These are phyloP conservation scores for Macrophomina tecta DNA, from an alignment of 2,329 filamentous ascomycete genomes.

Conservation along the genomic window DNA sequence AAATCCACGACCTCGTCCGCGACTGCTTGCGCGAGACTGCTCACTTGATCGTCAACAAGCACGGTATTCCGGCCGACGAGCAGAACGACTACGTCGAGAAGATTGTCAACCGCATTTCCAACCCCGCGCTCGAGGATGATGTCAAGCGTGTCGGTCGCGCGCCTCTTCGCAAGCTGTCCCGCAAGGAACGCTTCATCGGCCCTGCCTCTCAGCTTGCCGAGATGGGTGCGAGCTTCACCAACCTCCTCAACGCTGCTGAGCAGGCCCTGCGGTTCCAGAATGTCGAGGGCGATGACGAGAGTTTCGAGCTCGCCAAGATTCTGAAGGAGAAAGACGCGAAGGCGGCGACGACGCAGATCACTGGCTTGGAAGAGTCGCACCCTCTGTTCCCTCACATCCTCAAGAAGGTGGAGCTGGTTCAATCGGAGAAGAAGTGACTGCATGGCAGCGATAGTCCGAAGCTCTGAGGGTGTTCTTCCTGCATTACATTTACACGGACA, in stretches of 20 bases:
- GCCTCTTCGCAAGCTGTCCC: slow-evolving; percentile 88
- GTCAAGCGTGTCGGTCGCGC: slow-evolving; percentile 96
- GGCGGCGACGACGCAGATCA: slow-evolving; percentile 79
- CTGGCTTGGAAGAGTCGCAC: slow-evolving; percentile 77
- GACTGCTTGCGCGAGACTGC: slow-evolving; percentile 86
- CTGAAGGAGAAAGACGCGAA: slow-evolving; percentile 76
- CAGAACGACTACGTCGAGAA: slow-evolving; percentile 88
- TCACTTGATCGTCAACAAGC: slow-evolving; percentile 83
- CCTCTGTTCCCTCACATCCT: slow-evolving; percentile 79
- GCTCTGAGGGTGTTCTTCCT: slow-evolving; percentile 1
- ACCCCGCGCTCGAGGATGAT: slow-evolving; percentile 88
- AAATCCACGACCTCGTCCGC: slow-evolving; percentile 80
- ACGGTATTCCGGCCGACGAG: slow-evolving; percentile 74
- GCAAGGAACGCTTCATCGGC: slow-evolving; percentile 95
- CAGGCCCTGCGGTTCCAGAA: slow-evolving; percentile 96
- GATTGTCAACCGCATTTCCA: slow-evolving; percentile 91
- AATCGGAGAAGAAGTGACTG: slow-evolving; percentile 53
- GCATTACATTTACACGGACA: slow-evolving; percentile 16
- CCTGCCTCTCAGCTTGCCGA: slow-evolving; percentile 90
- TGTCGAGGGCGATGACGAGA: slow-evolving; percentile 90
- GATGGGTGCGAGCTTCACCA: slow-evolving; percentile 72
- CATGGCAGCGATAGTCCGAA: slow-evolving; percentile 4
- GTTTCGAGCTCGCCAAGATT: slow-evolving; percentile 81
- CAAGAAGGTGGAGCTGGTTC: slow-evolving; percentile 78
- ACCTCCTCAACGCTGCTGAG: slow-evolving; percentile 82